These are phyloP conservation scores for Cryptococcus sp. DNA, from an alignment of 1,284 basidiomycete species.

Conservation along the genomic window DNA sequence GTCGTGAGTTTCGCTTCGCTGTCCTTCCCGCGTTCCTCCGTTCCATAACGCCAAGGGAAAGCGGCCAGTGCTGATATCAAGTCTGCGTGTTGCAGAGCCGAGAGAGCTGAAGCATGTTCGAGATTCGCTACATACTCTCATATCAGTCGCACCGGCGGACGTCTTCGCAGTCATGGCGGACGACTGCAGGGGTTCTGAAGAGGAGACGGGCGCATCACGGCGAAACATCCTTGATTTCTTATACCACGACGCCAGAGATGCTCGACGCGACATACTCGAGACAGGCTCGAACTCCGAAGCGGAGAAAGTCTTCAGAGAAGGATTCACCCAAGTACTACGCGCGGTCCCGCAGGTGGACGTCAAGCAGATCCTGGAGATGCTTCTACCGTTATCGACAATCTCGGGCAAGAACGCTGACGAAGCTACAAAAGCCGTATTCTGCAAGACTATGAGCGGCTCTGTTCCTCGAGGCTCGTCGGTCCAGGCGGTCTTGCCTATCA, in stretches of 20 bases:
- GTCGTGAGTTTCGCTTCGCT: constrained; percentile 25
- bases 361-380: constrained; percentile 16
- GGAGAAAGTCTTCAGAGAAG: constrained; percentile 25
- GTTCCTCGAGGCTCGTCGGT: constrained; percentile 7
- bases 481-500: background rate
- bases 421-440: constrained; percentile 9
- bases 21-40: background rate
- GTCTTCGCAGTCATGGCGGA: constrained; percentile 36
- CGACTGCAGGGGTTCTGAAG: constrained; percentile 28
- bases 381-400: constrained; percentile 23
- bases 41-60: background rate
- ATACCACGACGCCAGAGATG: constrained; percentile 6
- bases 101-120: constrained; percentile 31
- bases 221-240: constrained; percentile 35
- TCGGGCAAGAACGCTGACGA: constrained; percentile 19
- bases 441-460: constrained; percentile 15
- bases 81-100: constrained; percentile 20
- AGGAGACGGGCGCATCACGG: constrained; percentile 35
- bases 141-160: constrained; percentile 25
- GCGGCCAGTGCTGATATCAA: background rate
- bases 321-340: constrained; percentile 17
- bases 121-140: constrained; percentile 23
- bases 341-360: constrained; percentile 6
- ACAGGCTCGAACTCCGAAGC: constrained; percentile 18
- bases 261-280: constrained; percentile 19